phyloP scores from a whole-genome alignment of 2,329 filamentous ascomycete genomes.

The Macrophomina phaseolina region DNA sequence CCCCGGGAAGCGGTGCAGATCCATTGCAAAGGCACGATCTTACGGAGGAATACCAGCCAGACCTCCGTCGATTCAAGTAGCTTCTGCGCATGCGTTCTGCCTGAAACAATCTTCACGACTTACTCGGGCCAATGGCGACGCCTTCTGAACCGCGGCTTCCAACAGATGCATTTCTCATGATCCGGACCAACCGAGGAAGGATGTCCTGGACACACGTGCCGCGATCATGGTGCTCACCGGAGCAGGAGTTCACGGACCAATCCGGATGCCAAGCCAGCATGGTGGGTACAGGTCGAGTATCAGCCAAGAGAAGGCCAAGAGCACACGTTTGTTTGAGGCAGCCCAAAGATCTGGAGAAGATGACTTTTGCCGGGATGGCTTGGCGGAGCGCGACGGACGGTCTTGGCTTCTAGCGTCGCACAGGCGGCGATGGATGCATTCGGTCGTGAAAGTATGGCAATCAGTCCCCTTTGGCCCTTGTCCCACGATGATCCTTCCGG shows the following conservation, averaged over 20 bases:
- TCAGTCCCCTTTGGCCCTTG: constrained; percentile 2
- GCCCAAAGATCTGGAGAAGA: constrained; percentile 2
- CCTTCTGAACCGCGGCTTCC: not conserved
- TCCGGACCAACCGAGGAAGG: not conserved
- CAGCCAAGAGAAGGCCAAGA: constrained; percentile 22
- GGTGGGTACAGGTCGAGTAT: constrained; percentile 18
- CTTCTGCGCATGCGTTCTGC: not conserved
- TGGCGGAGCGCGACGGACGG: constrained; percentile 17
- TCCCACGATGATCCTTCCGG: constrained; percentile 2
- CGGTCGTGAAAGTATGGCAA: constrained; percentile 8
- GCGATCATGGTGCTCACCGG: not conserved
- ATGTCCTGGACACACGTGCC: not conserved
- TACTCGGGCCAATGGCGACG: not conserved
- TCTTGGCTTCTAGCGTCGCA: constrained; percentile 12
- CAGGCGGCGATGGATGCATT: constrained; percentile 17
- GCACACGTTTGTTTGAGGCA: not conserved
- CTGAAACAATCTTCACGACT: constrained; percentile 6
- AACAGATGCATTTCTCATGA: not conserved
- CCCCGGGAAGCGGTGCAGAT: not conserved
- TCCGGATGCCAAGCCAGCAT: constrained; percentile 5
- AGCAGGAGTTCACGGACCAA: not conserved
- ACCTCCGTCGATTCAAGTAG: not conserved
- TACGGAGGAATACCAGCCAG: not conserved
- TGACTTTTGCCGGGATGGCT: constrained; percentile 6
- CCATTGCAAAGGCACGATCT: not conserved